Conservation (phyloP, 2,329 filamentous ascomycete genomes). For the Arthrobotrys sinensis region DNA sequence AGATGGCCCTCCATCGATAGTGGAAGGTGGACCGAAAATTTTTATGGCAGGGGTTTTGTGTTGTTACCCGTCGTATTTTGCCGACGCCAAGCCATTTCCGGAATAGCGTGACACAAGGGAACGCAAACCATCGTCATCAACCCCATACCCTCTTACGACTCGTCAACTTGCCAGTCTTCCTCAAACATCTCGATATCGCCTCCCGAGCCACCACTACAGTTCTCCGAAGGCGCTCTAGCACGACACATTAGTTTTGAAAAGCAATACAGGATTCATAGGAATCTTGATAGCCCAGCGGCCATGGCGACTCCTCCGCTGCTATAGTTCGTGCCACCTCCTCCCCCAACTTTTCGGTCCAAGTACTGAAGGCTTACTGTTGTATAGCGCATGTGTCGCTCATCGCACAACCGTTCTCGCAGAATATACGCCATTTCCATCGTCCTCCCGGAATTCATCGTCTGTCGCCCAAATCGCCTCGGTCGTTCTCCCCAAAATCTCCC, state of each 20-base stretch:
- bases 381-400: slow-evolving; percentile 92
- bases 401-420: slow-evolving; percentile 93
- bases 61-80: slow-evolving; percentile 61
- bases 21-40: slow-evolving; percentile 33
- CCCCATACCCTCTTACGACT: slow-evolving; percentile 19
- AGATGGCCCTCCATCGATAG: not conserved
- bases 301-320: slow-evolving; percentile 62
- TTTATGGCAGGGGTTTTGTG: slow-evolving; percentile 48
- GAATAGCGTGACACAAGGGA: slow-evolving; percentile 50
- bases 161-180: not conserved
- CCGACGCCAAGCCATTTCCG: slow-evolving; percentile 30
- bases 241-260: not conserved
- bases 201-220: not conserved
- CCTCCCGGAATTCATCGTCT: slow-evolving; percentile 84
- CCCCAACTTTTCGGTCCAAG: slow-evolving; percentile 30
- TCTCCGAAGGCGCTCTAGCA: not conserved
- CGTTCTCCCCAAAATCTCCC: slow-evolving; percentile 94
- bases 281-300: not conserved
- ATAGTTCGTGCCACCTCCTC: slow-evolving; percentile 50
- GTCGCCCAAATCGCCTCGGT: slow-evolving; percentile 79
- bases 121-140: slow-evolving; percentile 57
- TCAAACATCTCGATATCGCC: slow-evolving; percentile 5
- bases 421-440: slow-evolving; percentile 81
- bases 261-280: not conserved
- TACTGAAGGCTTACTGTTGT: slow-evolving; percentile 37